Evolutionary conservation across 208 protist genomes (phyloP).

Genomic region (Leishmania amazonensis): DNA sequence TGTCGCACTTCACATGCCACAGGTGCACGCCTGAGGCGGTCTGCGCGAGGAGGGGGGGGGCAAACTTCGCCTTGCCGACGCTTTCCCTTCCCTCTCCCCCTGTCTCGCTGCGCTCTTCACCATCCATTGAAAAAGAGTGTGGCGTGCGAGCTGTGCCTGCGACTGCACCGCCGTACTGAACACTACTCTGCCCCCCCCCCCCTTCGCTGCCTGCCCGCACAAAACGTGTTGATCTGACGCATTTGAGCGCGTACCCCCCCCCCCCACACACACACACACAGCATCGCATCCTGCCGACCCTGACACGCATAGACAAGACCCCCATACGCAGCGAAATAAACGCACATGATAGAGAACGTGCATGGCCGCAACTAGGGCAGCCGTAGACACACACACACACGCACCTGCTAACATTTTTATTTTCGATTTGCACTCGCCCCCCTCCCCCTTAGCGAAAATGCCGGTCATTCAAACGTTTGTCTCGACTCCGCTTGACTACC

Average conservation of each 20-base stretch:
- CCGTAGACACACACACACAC: not conserved
- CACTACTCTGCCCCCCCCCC: not conserved
- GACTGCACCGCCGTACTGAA: not conserved
- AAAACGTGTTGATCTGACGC: not conserved
- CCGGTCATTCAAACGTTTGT: constrained; percentile 28
- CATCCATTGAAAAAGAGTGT: not conserved
- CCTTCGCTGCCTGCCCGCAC: not conserved
- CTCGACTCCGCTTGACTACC: constrained; percentile 26
- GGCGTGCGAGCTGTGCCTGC: not conserved
- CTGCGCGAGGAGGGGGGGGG: not conserved
- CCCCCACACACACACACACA: not conserved
- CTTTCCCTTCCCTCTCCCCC: not conserved
- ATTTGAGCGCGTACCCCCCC: not conserved
- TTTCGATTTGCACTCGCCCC: not conserved
- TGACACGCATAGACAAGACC: not conserved
- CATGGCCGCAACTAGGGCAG: not conserved
- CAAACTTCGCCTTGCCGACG: not conserved
- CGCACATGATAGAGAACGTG: not conserved
- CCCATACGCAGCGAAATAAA: not conserved
- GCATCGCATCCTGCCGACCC: too few species aligned
- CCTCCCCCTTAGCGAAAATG: constrained; percentile 17
- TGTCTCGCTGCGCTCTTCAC: not conserved
- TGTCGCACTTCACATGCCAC: not conserved
- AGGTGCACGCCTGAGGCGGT: not conserved
- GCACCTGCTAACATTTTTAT: not conserved